Evolutionary conservation across 805 yeast species (phyloP), one percentile per base, ranked within the genome.

Genomic region (Yarrowia osloensis): DNA sequence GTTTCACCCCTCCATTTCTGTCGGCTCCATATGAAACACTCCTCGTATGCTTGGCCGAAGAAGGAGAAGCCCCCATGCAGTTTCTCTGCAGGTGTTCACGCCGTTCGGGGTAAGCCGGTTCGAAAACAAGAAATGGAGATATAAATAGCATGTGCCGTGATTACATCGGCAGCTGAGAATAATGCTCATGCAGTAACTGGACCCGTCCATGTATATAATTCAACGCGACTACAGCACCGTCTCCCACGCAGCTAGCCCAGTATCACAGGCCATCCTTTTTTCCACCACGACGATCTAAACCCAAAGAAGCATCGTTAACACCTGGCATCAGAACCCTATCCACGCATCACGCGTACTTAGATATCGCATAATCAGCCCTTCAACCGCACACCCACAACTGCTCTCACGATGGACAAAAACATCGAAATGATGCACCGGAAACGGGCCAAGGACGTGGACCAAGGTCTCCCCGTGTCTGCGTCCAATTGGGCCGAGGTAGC

Each of bases 401-500:
- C 47, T 33, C 33, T 11, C 15, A 61, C 17, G 33, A 61, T 61
- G 66, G 66, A 44, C 31, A 46, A 61, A 44, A 44, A 61, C 52
- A 61, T 61, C 54, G 66, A 61, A 26, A 44, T 61, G 66, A 61
- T 61, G 66, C 66, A 61, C 54, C 52, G 66, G 24, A 61, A 61
- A 33, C 52, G 66, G 66, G 40, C 66, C 39, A 44, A 44, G 33
- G 66, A 61, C n/a, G 54, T 44, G 42, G 66, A 61, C 9, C 66
- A 31, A 35, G 66, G 54, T 19, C 66, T 71, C 19, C 73, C 73
- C 1, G 52, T 66, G 22, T 26, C 71, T n/a, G 37, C 57, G 24
- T 50, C 67, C 28, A 67, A 70, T 39, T 70, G 71, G 71, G 66
- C 68, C 19, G 71, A 68, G 49, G 66, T 66, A 0, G 9, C 57